Evolutionary conservation across 495 filamentous ascomycete genomes (phyloP), one percentile per base, ranked within the genome.

Genomic region (Talaromyces borbonicus): DNA sequence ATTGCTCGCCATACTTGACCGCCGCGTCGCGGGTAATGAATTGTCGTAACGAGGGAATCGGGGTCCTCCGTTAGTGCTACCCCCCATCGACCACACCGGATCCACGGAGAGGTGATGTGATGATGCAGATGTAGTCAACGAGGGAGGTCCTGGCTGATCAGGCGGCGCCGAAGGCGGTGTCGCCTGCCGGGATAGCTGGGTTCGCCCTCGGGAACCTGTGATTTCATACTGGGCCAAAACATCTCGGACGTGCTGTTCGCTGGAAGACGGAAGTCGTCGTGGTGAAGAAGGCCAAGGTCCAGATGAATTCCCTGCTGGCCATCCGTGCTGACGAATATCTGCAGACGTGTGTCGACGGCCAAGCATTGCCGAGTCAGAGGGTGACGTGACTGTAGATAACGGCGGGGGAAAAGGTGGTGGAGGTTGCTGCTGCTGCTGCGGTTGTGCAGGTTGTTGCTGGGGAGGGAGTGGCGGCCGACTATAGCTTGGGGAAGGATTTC

Each of bases 301-400:
- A 14, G 81, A 85, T 27, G 80, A 77, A 18, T 85, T 81, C 3
- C 82, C 82, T 16, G 84, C 81, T 52, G 84, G 80, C 92, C 92
- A 96, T 42, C 87, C 86, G 52, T 85, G 84, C 31, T 85, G 79
- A 23, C 92, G 85, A 52, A 98, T 97, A 54, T 98, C 92, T 44
- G 92, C 92, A 38, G 90, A 92, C 1, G 92, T 98, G 62, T 98
- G 92, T 33, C 92, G 80, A 16, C 92, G 81, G 24, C 81, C 75
- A 26, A 96, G 69, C 22, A 41, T 41, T 54, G 81, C 84, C 42
- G 79, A 67, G 0, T 69, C 77, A 8, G 85, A 83, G 19, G 86
- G 85, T 20, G 87, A 83, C 23, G 85, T 76, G 15, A 84, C 80
- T 42, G 75, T 73, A 1, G 87, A 77, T 33, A 95, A 71, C 38